Conservation (phyloP, 2,329 filamentous ascomycete species). For the Neospermospora avenae region DNA sequence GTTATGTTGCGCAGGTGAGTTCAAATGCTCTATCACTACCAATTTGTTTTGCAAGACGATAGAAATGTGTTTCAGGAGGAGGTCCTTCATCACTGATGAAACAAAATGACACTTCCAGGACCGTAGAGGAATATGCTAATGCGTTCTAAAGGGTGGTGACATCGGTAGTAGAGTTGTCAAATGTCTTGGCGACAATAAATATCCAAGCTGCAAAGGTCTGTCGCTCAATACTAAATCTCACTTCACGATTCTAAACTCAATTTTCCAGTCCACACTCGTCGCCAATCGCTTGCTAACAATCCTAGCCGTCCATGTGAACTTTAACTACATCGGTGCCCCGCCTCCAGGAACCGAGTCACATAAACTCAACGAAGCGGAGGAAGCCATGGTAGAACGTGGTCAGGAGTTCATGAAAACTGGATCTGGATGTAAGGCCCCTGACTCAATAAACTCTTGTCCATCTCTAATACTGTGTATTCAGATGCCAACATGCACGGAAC, state of each 20-base stretch:
- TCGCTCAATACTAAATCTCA: conserved; percentile 31
- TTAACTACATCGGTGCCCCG: neutral
- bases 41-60: neutral
- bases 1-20: conserved; percentile 25
- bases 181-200: conserved; percentile 9
- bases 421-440: conserved; percentile 38
- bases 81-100: too few species aligned
- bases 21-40: neutral
- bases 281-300: too few species aligned
- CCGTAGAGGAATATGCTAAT: too few species aligned
- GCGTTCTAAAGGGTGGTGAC: conserved; percentile 9
- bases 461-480: neutral
- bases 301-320: conserved; percentile 4
- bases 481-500: conserved; percentile 51
- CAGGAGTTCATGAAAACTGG: conserved; percentile 42
- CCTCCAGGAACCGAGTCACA: conserved; percentile 17
- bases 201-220: conserved; percentile 20
- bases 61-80: too few species aligned
- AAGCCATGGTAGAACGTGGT: conserved; percentile 37
- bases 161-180: conserved; percentile 21
- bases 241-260: neutral
- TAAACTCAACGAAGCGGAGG: conserved; percentile 35
- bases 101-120: too few species aligned
- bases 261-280: too few species aligned
- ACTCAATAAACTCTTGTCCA: too few species aligned